phyloP scores from a whole-genome alignment of 257 asterid species.

The Capsicum rhomboideum region DNA sequence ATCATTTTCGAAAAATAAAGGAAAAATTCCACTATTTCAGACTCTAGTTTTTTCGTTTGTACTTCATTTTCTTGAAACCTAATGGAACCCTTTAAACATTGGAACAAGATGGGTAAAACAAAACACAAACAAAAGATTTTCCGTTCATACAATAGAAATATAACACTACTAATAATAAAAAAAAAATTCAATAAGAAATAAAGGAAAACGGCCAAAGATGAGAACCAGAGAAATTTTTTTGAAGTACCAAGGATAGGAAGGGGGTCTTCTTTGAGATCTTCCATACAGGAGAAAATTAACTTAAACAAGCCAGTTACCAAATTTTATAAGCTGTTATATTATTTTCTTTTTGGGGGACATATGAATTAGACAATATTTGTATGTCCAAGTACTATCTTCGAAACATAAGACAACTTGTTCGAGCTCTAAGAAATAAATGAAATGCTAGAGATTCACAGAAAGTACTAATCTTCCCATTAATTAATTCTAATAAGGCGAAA shows the following conservation, averaged over 20 bases:
- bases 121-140: neutral
- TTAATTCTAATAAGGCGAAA: neutral
- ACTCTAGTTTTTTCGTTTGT: neutral
- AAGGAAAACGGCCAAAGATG: neutral
- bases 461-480: neutral
- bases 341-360: neutral
- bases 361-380: neutral
- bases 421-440: neutral
- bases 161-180: neutral
- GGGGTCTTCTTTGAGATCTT: neutral
- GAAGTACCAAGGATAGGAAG: neutral
- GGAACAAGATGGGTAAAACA: neutral
- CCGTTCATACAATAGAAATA: neutral
- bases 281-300: neutral
- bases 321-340: neutral
- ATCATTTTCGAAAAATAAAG: neutral
- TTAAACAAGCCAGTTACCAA: neutral
- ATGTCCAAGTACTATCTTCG: neutral
- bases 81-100: neutral
- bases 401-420: neutral
- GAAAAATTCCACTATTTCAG: neutral
- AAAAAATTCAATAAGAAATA: neutral
- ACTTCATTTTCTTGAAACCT: neutral
- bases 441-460: neutral
- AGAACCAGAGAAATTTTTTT: neutral